phyloP scores from a whole-genome alignment of 208 protist genomes.

The Eutreptiella sp. region DNA sequence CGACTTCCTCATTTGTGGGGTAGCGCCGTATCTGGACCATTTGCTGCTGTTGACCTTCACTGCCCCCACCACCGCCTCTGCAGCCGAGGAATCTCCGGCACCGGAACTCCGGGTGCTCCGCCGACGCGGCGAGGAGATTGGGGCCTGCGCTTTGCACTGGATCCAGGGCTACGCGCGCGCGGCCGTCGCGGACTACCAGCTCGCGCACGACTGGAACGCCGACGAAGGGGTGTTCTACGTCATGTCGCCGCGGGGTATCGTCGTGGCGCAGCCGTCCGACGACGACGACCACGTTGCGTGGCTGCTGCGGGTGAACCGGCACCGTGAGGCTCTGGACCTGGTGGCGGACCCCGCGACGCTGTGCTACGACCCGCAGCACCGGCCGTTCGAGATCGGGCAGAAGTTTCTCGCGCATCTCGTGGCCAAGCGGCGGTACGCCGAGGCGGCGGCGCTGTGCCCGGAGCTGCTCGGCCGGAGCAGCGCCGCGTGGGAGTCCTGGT shows the following conservation, averaged over 20 bases:
- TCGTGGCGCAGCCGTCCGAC: background rate
- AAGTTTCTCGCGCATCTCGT: conserved; percentile 7
- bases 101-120: conserved; percentile 1
- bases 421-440: background rate
- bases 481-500: background rate
- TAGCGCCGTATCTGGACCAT: background rate
- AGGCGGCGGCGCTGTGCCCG: background rate
- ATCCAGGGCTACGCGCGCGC: background rate
- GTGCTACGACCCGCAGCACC: background rate
- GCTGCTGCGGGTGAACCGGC: background rate
- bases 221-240: conserved; percentile 5
- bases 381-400: background rate
- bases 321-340: background rate
- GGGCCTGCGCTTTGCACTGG: background rate
- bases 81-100: background rate
- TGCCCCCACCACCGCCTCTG: background rate
- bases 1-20: background rate
- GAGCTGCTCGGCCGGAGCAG: background rate
- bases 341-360: background rate
- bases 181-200: background rate
- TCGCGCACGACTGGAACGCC: background rate
- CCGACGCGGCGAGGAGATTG: background rate
- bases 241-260: background rate
- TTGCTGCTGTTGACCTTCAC: conserved; percentile 3
- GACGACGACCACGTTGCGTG: background rate